Evolutionary conservation across 371 early-diverging fungal species (phyloP).

Genomic region (Lichtheimia ramosa): DNA sequence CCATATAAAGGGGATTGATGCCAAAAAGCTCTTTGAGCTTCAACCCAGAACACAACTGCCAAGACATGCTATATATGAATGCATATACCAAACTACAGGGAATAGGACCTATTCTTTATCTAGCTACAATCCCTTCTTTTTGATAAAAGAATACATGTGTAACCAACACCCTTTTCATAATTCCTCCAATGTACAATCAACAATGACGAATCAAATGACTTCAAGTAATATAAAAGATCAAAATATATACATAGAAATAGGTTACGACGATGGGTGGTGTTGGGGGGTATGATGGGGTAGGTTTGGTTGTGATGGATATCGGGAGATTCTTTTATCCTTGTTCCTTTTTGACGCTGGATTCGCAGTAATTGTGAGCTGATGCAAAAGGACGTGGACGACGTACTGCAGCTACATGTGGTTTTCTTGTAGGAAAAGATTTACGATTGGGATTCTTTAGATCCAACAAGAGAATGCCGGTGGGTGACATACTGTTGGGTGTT

Average conservation of each 20-base stretch:
- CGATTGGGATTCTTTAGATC: constrained; percentile 42
- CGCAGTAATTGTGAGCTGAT: constrained; percentile 32
- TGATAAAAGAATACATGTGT: no score
- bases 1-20: no score
- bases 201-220: no score
- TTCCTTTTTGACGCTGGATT: constrained; percentile 23
- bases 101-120: no score
- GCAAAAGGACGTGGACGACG: constrained; percentile 40
- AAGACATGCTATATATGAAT: no score
- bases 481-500: constrained; percentile 33
- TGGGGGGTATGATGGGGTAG: neutral
- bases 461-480: constrained; percentile 39
- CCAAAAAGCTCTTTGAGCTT: no score
- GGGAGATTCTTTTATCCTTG: neutral
- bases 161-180: no score
- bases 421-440: constrained; percentile 27
- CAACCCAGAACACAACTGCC: no score
- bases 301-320: neutral
- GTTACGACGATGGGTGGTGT: neutral
- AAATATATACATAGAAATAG: no score
- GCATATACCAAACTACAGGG: no score
- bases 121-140: no score
- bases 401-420: constrained; percentile 35
- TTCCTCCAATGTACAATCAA: no score
- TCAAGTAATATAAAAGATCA: neutral